Conservation (phyloP, 2,329 filamentous ascomycete species). For the Claviceps paspali region DNA sequence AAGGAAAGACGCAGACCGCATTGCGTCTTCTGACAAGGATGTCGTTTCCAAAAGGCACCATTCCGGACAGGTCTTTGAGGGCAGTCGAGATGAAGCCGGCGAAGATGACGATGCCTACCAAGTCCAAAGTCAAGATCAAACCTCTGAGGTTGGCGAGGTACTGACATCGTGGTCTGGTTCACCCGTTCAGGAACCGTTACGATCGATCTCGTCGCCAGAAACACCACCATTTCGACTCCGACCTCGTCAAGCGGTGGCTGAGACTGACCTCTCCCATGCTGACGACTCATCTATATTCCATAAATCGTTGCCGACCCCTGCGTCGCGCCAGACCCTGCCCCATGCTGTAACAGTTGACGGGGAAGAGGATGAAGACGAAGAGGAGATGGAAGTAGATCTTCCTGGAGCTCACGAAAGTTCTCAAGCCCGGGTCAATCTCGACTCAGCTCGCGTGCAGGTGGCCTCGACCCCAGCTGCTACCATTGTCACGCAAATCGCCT, state of each 20-base stretch:
- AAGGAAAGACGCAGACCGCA: background rate
- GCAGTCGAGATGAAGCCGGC: background rate
- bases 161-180: constrained; percentile 14
- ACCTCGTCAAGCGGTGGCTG: constrained; percentile 13
- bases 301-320: background rate
- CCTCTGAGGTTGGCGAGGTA: no score
- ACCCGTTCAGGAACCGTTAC: constrained; percentile 4
- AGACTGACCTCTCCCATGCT: constrained; percentile 6
- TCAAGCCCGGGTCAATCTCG: constrained; percentile 12
- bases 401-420: constrained; percentile 13
- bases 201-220: background rate
- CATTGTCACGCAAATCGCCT: constrained; percentile 4
- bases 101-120: background rate
- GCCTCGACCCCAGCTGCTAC: constrained; percentile 6
- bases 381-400: constrained; percentile 20
- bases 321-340: no score
- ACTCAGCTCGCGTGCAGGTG: constrained; percentile 8
- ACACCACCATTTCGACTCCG: constrained; percentile 7
- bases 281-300: background rate
- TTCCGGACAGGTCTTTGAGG: background rate
- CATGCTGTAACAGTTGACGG: background rate
- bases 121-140: background rate
- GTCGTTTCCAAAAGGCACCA: background rate
- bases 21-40: background rate
- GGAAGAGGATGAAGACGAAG: constrained; percentile 9